Percentiles rank a stretch among this genome's conserved stretches.
phyloP scores from a whole-genome alignment of 176 grass and related monocot species.

The Alloteropsis semialata region DNA sequence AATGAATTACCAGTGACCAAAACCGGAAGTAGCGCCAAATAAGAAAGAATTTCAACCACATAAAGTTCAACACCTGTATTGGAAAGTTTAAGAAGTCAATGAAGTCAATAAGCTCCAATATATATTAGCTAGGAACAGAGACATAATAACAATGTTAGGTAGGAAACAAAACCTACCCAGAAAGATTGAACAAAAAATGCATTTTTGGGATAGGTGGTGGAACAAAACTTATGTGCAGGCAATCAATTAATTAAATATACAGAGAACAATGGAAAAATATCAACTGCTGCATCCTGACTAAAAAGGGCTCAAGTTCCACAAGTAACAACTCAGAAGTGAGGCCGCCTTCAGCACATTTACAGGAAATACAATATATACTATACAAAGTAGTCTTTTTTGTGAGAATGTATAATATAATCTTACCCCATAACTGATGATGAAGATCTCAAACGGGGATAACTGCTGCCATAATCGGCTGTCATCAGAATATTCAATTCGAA shows the following conservation, averaged over 20 bases:
- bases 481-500: conserved; percentile 32
- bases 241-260: conserved; percentile 5
- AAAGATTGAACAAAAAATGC: not conserved
- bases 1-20: conserved; percentile 83
- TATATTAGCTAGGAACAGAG: conserved; percentile 9
- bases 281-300: not conserved
- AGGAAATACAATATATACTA: conserved; percentile 7
- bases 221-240: not conserved
- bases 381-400: not conserved
- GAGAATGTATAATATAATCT: conserved; percentile 30
- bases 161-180: not conserved
- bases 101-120: not conserved
- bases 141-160: not conserved
- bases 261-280: not conserved
- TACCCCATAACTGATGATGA: conserved; percentile 96
- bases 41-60: conserved; percentile 99
- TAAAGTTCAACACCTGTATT: conserved; percentile 89
- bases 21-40: conserved; percentile 99
- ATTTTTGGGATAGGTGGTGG: not conserved
- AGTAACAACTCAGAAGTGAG: not conserved
- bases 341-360: not conserved
- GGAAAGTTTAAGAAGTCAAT: conserved; percentile 6
- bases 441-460: conserved; percentile 78
- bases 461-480: conserved; percentile 77
- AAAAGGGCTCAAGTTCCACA: not conserved